A percentile compares a stretch with the other conserved stretches of the same genome.
Conservation (phyloP, 2,329 filamentous ascomycete species). For the Penicillium capsulatum region DNA sequence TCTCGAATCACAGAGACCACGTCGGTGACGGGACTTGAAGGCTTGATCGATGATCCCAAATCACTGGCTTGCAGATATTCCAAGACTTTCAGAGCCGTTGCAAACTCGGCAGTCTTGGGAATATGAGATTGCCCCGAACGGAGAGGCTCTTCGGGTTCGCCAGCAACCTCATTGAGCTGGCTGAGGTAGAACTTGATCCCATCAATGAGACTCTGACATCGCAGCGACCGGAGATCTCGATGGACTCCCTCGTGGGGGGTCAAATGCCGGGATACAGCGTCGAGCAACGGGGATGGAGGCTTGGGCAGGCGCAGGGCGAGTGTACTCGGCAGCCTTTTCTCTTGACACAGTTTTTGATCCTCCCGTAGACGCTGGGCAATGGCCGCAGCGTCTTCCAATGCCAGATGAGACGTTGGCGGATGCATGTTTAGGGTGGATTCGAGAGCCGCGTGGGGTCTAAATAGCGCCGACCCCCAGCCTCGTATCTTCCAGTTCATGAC, state of each 20-base stretch:
- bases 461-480: no score
- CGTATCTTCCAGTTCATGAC: no score
- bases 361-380: constrained; percentile 18
- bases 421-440: no score
- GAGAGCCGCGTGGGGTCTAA: no score
- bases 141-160: background rate
- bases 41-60: constrained; percentile 3
- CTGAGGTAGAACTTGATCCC: constrained; percentile 17
- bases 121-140: constrained; percentile 4
- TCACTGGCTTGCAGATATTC: constrained; percentile 17
- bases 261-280: constrained; percentile 13
- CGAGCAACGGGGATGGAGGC: constrained; percentile 5
- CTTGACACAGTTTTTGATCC: constrained; percentile 29
- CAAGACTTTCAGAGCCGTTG: constrained; percentile 18
- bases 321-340: constrained; percentile 18
- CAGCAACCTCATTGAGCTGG: constrained; percentile 11
- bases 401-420: no score
- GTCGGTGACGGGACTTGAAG: constrained; percentile 7
- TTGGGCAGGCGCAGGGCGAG: constrained; percentile 15
- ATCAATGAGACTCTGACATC: constrained; percentile 17
- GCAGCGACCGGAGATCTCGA: constrained; percentile 4
- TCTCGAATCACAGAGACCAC: constrained; percentile 7
- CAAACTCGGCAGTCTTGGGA: constrained; percentile 12
- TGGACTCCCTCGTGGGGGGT: constrained; percentile 11
- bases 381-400: constrained; percentile 9